A percentile compares a stretch with the other conserved stretches of the same genome.
Conservation (phyloP, 2,329 filamentous ascomycete genomes). For the Microsporum ferrugineum region DNA sequence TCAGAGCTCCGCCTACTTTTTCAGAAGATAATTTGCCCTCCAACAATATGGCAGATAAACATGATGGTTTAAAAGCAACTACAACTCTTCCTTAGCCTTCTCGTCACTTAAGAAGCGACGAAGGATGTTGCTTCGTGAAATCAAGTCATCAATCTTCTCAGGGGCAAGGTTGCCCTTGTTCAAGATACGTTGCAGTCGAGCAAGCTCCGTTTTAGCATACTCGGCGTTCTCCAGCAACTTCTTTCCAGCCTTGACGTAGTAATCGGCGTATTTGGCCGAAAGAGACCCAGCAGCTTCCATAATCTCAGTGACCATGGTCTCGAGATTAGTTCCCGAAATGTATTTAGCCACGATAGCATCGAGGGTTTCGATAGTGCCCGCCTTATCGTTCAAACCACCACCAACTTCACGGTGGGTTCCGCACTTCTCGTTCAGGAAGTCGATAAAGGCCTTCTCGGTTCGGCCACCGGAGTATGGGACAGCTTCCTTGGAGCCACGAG, state of each 20-base stretch:
- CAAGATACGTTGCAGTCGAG: constrained; percentile 66
- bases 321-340: constrained; percentile 44
- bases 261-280: constrained; percentile 75
- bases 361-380: constrained; percentile 70
- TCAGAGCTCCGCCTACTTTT: not conserved
- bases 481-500: constrained; percentile 63
- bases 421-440: constrained; percentile 77
- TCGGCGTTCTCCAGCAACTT: constrained; percentile 68
- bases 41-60: not conserved
- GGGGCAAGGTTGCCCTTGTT: constrained; percentile 76
- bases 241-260: constrained; percentile 84
- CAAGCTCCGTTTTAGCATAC: constrained; percentile 76
- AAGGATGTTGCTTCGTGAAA: constrained; percentile 77
- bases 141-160: constrained; percentile 79
- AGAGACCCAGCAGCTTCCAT: constrained; percentile 58
- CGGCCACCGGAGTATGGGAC: constrained; percentile 66
- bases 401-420: constrained; percentile 76
- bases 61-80: constrained; percentile 22
- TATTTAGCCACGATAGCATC: constrained; percentile 68
- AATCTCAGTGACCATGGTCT: constrained; percentile 57
- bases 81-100: constrained; percentile 54
- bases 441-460: constrained; percentile 61
- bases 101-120: constrained; percentile 58
- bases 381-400: constrained; percentile 64
- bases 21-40: not conserved